Conservation (phyloP, 352 stramenopile species). For the Phytophthora pinifolia region DNA sequence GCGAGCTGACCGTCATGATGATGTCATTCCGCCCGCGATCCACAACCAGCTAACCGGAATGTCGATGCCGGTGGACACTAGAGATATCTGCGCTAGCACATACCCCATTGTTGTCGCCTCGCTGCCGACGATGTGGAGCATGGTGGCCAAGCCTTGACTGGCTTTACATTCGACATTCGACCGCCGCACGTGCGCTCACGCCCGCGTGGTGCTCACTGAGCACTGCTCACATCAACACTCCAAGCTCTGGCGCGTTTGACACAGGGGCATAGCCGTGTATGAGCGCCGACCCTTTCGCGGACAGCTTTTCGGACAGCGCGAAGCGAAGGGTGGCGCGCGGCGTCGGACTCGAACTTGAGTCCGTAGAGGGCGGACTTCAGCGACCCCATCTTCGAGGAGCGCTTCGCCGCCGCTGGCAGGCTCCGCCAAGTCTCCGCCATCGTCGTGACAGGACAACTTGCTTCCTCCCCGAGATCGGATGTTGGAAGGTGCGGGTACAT, state of each 20-base stretch:
- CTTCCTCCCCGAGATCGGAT: slow-evolving; percentile 11
- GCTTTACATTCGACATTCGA: slow-evolving; percentile 8
- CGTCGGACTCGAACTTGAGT: background rate
- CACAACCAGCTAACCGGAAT: slow-evolving; percentile 8
- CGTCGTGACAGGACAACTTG: slow-evolving; percentile 15
- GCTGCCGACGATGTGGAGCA: slow-evolving; percentile 3
- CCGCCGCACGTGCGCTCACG: slow-evolving; percentile 4
- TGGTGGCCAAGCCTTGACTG: slow-evolving; percentile 6
- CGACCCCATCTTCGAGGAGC: background rate
- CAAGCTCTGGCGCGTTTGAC: slow-evolving; percentile 19
- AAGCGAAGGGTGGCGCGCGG: slow-evolving; percentile 3
- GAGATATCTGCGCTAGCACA: background rate
- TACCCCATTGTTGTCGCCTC: slow-evolving; percentile 13
- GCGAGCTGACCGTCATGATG: slow-evolving; percentile 7
- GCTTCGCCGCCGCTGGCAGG: background rate
- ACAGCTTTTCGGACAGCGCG: slow-evolving; percentile 20
- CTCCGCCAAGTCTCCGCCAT: slow-evolving; percentile 3
- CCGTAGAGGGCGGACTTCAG: slow-evolving; percentile 19
- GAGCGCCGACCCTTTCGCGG: slow-evolving; percentile 13
- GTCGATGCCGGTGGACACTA: slow-evolving; percentile 2
- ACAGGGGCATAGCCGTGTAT: slow-evolving; percentile 9
- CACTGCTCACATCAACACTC: slow-evolving; percentile 14
- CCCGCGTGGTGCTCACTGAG: too few relatives aligned
- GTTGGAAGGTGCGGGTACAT: slow-evolving; percentile 8
- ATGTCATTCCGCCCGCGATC: slow-evolving; percentile 13